These are phyloP conservation scores for Podaxis rugospora DNA, from an alignment of 768 basidiomycete species.

Conservation along the genomic window DNA sequence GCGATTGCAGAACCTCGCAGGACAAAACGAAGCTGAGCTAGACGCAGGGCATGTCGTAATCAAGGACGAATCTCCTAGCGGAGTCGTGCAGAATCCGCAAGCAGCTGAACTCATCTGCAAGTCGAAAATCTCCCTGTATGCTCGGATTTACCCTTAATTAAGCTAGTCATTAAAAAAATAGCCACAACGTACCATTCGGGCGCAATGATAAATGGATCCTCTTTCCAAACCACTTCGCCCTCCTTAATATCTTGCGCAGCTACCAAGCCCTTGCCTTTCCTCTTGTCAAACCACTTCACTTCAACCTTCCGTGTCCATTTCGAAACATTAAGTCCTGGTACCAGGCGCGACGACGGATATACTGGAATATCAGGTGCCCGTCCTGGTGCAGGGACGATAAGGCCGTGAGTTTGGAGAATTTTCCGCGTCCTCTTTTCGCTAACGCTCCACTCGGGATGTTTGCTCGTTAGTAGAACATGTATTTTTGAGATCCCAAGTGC, in stretches of 20 bases:
- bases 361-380: constrained; percentile 20
- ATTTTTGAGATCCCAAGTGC: constrained; percentile 69
- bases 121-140: constrained; percentile 71
- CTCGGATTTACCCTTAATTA: constrained; percentile 7
- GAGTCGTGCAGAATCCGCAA: constrained; percentile 74
- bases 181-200: constrained; percentile 60
- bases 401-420: constrained; percentile 56
- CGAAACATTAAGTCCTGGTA: constrained; percentile 55
- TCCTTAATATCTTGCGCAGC: constrained; percentile 61
- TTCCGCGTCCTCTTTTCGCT: constrained; percentile 82
- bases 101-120: constrained; percentile 54
- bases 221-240: constrained; percentile 80
- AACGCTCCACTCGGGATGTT: constrained; percentile 68
- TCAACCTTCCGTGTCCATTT: constrained; percentile 62
- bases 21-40: constrained; percentile 40
- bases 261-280: constrained; percentile 82
- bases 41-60: constrained; percentile 51
- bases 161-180: not conserved
- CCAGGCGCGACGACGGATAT: constrained; percentile 61
- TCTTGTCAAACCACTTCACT: constrained; percentile 61
- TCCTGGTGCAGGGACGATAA: constrained; percentile 28
- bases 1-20: constrained; percentile 74
- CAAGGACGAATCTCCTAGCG: constrained; percentile 42
- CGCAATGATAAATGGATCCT: constrained; percentile 78
- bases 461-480: constrained; percentile 53